Conservation (phyloP, 176 grass and related monocot species). For the Paspalum notatum region DNA sequence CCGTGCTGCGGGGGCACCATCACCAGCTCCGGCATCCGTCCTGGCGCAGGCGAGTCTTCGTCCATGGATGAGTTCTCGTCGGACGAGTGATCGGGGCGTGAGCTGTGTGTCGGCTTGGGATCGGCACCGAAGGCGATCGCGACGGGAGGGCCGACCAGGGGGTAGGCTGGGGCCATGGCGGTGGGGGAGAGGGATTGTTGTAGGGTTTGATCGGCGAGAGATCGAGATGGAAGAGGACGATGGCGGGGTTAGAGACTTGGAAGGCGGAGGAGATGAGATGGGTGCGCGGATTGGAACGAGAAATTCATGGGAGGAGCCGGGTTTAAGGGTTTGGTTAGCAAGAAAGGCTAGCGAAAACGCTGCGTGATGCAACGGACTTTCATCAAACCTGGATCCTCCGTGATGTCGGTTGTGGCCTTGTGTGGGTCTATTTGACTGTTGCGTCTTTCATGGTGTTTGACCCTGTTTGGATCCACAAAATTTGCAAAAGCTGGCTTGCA, state of each 20-base stretch:
- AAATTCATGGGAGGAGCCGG: background rate
- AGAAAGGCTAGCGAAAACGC: background rate
- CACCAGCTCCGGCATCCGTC: background rate
- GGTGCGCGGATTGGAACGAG: background rate
- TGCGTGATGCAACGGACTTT: background rate
- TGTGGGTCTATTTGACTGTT: background rate
- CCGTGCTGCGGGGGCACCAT: too few relatives aligned
- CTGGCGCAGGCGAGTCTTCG: background rate
- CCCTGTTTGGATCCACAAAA: too few relatives aligned
- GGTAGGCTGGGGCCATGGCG: slow-evolving; percentile 4
- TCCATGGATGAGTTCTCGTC: slow-evolving; percentile 3
- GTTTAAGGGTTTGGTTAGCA: background rate
- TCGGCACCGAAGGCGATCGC: background rate
- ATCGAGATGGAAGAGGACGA: background rate
- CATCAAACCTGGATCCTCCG: background rate
- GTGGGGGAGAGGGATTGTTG: background rate
- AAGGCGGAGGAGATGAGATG: background rate
- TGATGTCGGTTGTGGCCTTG: background rate
- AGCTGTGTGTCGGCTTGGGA: background rate
- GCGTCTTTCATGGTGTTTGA: too few relatives aligned
- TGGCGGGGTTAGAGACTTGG: background rate
- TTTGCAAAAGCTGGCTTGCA: too few relatives aligned
- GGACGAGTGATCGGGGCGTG: background rate
- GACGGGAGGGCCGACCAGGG: slow-evolving; percentile 2
- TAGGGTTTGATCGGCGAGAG: background rate